Conservation (phyloP, 768 basidiomycete species). For the Lactifluus volemus region DNA sequence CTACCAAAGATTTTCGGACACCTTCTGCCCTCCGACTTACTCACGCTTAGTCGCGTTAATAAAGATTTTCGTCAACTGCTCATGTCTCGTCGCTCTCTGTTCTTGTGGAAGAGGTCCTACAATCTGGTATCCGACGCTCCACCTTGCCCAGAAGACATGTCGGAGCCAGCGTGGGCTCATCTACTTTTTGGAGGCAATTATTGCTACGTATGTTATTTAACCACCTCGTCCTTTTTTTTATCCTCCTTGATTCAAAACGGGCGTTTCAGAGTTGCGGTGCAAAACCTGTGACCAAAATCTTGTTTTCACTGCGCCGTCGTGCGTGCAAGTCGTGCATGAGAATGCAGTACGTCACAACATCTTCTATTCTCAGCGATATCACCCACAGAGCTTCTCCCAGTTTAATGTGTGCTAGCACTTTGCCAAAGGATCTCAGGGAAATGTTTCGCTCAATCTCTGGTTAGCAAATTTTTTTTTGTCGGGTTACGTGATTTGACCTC, state of each 20-base stretch:
- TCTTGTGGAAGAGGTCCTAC: slow-evolving; percentile 23
- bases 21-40: slow-evolving; percentile 27
- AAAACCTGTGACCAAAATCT: slow-evolving; percentile 10
- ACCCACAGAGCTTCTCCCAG: neutral
- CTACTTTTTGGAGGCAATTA: slow-evolving; percentile 11
- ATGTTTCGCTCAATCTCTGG: neutral
- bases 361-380: neutral
- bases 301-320: slow-evolving; percentile 9
- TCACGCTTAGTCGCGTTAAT: slow-evolving; percentile 25
- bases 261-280: slow-evolving; percentile 5
- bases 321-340: slow-evolving; percentile 11
- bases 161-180: slow-evolving; percentile 14
- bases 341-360: neutral
- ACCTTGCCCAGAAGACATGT: slow-evolving; percentile 11
- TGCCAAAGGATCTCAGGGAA: slow-evolving; percentile 1
- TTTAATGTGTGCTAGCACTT: neutral
- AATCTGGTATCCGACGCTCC: neutral
- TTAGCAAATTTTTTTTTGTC: neutral
- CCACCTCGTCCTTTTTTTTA: neutral
- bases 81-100: slow-evolving; percentile 16
- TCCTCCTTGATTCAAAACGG: neutral
- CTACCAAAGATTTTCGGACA: slow-evolving; percentile 24
- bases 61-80: slow-evolving; percentile 26
- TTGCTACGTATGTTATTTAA: slow-evolving; percentile 5
- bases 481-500: neutral